Base-by-base conservation (phyloP, 1,139 yeast species). In the Geotrichum australiense region DNA sequence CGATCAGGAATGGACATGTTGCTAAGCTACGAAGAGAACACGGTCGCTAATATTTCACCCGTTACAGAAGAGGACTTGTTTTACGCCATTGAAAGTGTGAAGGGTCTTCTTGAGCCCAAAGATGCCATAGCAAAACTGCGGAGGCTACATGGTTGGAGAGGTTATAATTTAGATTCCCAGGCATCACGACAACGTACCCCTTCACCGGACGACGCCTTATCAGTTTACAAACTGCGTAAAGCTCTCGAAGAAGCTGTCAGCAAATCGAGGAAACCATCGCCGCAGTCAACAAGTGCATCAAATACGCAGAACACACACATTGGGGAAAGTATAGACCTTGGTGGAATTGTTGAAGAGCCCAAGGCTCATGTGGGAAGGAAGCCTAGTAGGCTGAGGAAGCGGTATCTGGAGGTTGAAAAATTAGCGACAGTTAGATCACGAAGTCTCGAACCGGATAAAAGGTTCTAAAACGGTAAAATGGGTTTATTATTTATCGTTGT, bases 21-120 rank as follows among this genome's bases (percentile, higher is more conserved):
- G 37, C 54, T 66, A 11, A 49, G 63, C 3, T 42, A 43, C 14
- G 69, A 63, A 30, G 70, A 66, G 45, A 66, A 66, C 49, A 59
- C 61, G 10, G 62, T 62, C 5, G 57, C 49, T 19, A 50, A 47
- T 16, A 56, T 59, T 12, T 53, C 57, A n/a, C 54, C 59, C 2
- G 57, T 65, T 36, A 64, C 69, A 8, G 68, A 64, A 42, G 67
- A 60, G 32, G 69, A 66, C 38, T 49, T 66, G 20, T 51, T 49
- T 14, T 48, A 54, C 12, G 70, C 71, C n/a, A 57, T 65, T 48
- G 66, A 63, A 44, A 50, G 49, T 11, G 55, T 63, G 16, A 57
- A 57, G 25, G 59, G 58, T 10, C 35, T 45, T 14, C 45, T 51
- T 49, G 54, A 56, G 31, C 51, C 45, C 5, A 52, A 51, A 21